Percentiles rank a stretch among this genome's conserved stretches.
Evolutionary conservation across 257 asterid species (phyloP).

Genomic region (Plantago ovata): DNA sequence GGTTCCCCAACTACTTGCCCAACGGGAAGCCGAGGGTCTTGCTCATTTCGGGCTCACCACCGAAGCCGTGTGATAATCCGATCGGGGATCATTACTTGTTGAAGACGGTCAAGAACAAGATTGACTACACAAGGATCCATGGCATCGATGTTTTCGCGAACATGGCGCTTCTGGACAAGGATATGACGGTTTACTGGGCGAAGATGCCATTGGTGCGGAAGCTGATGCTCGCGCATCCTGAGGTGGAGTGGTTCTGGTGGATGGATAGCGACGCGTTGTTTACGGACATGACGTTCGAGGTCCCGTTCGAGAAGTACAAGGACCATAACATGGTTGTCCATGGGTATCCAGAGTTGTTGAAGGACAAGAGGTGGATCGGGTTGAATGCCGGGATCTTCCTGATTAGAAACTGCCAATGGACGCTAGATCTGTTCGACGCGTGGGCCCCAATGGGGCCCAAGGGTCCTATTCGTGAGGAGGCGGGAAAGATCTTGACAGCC

Average conservation of each 20-base stretch:
- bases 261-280: slow-evolving; percentile 94
- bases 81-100: slow-evolving; percentile 91
- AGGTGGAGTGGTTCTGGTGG: slow-evolving; percentile 99
- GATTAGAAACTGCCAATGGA: slow-evolving; percentile 85
- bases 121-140: slow-evolving; percentile 91
- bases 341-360: slow-evolving; percentile 68
- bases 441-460: slow-evolving; percentile 98
- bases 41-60: slow-evolving; percentile 84
- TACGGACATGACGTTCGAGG: slow-evolving; percentile 77
- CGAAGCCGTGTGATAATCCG: slow-evolving; percentile 79
- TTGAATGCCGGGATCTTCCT: slow-evolving; percentile 84
- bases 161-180: slow-evolving; percentile 89
- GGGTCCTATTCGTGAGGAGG: slow-evolving; percentile 83
- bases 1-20: slow-evolving; percentile 46
- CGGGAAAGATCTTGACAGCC: slow-evolving; percentile 79
- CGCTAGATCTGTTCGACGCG: slow-evolving; percentile 81
- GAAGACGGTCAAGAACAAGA: slow-evolving; percentile 72
- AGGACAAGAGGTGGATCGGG: slow-evolving; percentile 85
- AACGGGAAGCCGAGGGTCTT: slow-evolving; percentile 70
- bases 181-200: slow-evolving; percentile 87
- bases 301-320: slow-evolving; percentile 60
- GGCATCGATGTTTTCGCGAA: slow-evolving; percentile 87
- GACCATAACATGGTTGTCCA: slow-evolving; percentile 72
- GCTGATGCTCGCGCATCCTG: slow-evolving; percentile 91
- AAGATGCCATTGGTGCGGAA: slow-evolving; percentile 79